phyloP scores from a whole-genome alignment of 2,329 filamentous ascomycete species.

The Metarhizium sp. region DNA sequence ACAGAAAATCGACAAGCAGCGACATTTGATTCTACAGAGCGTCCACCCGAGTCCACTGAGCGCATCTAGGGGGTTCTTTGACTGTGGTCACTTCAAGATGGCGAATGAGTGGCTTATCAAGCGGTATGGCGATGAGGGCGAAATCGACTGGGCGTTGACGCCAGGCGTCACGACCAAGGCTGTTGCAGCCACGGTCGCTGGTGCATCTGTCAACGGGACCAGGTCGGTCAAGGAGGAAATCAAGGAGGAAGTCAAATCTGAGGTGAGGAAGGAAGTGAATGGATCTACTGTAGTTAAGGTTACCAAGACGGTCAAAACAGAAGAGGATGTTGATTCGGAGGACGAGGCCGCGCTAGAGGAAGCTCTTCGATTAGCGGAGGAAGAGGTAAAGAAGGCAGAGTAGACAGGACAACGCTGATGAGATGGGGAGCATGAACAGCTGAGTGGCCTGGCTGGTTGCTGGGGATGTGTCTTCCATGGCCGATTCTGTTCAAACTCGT shows the following conservation, averaged over 20 bases:
- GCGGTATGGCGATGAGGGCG: constrained; percentile 69
- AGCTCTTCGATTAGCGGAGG: constrained; percentile 22
- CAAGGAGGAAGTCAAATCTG: constrained; percentile 13
- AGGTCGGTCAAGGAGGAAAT: constrained; percentile 6
- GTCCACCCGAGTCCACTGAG: constrained; percentile 93
- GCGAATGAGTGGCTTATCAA: constrained; percentile 76
- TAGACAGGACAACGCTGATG: not conserved
- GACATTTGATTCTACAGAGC: constrained; percentile 74
- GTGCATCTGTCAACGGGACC: constrained; percentile 13
- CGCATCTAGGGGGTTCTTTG: constrained; percentile 72
- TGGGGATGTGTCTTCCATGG: not conserved
- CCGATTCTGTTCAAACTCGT: not conserved
- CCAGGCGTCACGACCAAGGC: constrained; percentile 26
- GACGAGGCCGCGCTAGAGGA: constrained; percentile 29
- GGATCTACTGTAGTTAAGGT: not conserved
- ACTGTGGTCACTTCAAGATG: constrained; percentile 71
- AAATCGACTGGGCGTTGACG: constrained; percentile 73
- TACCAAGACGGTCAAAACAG: not conserved
- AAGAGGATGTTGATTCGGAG: constrained; percentile 23
- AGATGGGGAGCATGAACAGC: too few species aligned
- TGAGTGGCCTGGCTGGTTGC: not conserved
- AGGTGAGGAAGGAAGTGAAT: constrained; percentile 6
- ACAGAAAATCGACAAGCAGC: constrained; percentile 58
- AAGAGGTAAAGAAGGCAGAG: constrained; percentile 14
- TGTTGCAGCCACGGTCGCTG: constrained; percentile 9